Evolutionary conservation across 768 basidiomycete species (phyloP).

Genomic region (Rhodotorula paludigena): DNA sequence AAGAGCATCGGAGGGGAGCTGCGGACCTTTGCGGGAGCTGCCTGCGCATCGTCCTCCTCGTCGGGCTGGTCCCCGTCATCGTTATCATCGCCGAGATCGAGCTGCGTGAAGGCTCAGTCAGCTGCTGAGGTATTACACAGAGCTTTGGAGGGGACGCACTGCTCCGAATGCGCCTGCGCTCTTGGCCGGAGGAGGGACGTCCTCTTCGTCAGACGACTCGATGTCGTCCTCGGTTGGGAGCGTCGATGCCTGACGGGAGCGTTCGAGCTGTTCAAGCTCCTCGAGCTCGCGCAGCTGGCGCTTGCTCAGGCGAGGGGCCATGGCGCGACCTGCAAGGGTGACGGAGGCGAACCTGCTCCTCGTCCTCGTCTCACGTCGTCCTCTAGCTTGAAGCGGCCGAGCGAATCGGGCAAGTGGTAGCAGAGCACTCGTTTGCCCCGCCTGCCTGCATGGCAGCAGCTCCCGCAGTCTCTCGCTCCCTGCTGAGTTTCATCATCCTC

Average conservation of each 20-base stretch:
- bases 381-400: background rate
- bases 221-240: conserved; percentile 23
- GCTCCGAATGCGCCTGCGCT: conserved; percentile 39
- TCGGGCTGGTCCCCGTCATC: conserved; percentile 50
- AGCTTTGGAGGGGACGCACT: conserved; percentile 17
- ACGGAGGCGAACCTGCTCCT: background rate
- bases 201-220: conserved; percentile 17
- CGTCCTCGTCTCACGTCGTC: background rate
- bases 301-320: conserved; percentile 45
- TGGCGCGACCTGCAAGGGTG: background rate
- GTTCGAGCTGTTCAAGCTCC: conserved; percentile 45
- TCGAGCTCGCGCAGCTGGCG: conserved; percentile 47
- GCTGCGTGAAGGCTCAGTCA: conserved; percentile 36
- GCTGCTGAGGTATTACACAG: background rate
- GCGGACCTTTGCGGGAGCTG: conserved; percentile 10
- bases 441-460: too few species aligned
- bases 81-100: conserved; percentile 43
- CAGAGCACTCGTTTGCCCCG: too few species aligned
- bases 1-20: too few species aligned
- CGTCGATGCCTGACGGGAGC: background rate
- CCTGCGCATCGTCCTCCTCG: conserved; percentile 38
- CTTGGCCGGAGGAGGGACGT: conserved; percentile 8
- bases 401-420: too few species aligned
- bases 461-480: too few species aligned
- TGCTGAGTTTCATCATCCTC: too few species aligned